Evolutionary conservation across 768 basidiomycete species (phyloP).

Genomic region (Bullera alba): DNA sequence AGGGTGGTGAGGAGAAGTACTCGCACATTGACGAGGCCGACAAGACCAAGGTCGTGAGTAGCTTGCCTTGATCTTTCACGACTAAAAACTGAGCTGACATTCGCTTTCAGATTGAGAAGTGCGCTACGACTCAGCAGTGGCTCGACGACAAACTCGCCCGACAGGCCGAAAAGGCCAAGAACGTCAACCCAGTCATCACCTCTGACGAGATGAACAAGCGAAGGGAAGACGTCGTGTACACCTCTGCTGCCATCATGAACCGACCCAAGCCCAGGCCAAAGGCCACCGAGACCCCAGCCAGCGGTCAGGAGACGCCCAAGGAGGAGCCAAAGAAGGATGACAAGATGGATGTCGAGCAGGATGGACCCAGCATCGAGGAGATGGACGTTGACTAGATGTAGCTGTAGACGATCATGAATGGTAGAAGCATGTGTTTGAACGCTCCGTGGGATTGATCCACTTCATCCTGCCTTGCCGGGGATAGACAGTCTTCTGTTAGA

Average conservation of each 20-base stretch:
- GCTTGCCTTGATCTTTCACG: not conserved
- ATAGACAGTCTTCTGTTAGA: too few relatives aligned
- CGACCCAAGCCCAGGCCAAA: slow-evolving; percentile 83
- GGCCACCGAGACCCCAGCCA: slow-evolving; percentile 35
- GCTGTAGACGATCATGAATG: not conserved
- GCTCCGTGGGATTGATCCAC: too few relatives aligned
- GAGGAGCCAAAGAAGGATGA: slow-evolving; percentile 32
- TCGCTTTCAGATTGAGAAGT: slow-evolving; percentile 64
- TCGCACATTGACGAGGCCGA: slow-evolving; percentile 69
- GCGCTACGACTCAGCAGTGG: slow-evolving; percentile 87
- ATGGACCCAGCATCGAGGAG: slow-evolving; percentile 37
- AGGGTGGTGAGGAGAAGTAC: slow-evolving; percentile 68
- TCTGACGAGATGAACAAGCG: slow-evolving; percentile 79
- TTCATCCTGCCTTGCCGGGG: too few relatives aligned
- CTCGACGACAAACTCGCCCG: slow-evolving; percentile 81
- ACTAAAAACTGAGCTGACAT: not conserved
- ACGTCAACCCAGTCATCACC: slow-evolving; percentile 75
- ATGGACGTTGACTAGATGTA: slow-evolving; percentile 45
- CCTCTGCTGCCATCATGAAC: slow-evolving; percentile 80
- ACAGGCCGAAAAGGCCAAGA: slow-evolving; percentile 84
- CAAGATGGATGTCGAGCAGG: slow-evolving; percentile 43
- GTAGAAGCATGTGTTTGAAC: not conserved
- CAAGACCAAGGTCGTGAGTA: slow-evolving; percentile 45
- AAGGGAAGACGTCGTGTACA: slow-evolving; percentile 85
- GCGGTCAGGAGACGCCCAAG: slow-evolving; percentile 34